Evolutionary conservation across 2,329 filamentous ascomycete genomes (phyloP), one percentile per base, ranked within the genome.

Genomic region (Ascochyta lentis): DNA sequence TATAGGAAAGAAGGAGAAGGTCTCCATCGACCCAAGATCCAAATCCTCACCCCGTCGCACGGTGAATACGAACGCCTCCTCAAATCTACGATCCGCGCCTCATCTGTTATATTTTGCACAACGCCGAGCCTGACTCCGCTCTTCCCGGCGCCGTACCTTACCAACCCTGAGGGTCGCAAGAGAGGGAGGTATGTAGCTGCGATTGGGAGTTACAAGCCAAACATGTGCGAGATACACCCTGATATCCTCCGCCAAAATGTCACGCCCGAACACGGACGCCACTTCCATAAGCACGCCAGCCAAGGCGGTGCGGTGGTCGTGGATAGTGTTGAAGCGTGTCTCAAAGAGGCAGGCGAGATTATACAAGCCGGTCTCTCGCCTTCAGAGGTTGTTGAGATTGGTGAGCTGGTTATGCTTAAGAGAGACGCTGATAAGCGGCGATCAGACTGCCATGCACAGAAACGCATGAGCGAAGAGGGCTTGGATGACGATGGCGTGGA

Each of bases 101-200:
- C 90, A 0, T 91, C 95, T 66, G 89, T 90, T 9, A 89, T 98
- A 34, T 95, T 96, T 77, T 94, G 91, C 77, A 96, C 91, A 63
- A 96, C 92, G 1, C 91, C 93, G 0, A 89, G 87, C 1, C 84
- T 82, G 0, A 80, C 84, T 31, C 89, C 90, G 1, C 79, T 97
- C 1, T 98, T 97, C 69, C 89, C 93, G 0, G 80, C 83, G 0
- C 77, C 82, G 10, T 87, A 90, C 58, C 80, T 97, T 46, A 96
- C 90, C 0, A 89, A 83, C 52, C 82, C 84, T 6, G 88, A 90
- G 63, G 89, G 87, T 0, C 77, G 89, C 27, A 85, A 83, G 62
- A 91, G 90, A 71, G 89, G 89, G 2, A 77, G 90, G 24, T 81
- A 93, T 63, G 85, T 94, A 47, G 83, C 90, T 1, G 89, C 89